phyloP scores from a whole-genome alignment of 768 basidiomycete species.

The Austroboletus festivus region DNA sequence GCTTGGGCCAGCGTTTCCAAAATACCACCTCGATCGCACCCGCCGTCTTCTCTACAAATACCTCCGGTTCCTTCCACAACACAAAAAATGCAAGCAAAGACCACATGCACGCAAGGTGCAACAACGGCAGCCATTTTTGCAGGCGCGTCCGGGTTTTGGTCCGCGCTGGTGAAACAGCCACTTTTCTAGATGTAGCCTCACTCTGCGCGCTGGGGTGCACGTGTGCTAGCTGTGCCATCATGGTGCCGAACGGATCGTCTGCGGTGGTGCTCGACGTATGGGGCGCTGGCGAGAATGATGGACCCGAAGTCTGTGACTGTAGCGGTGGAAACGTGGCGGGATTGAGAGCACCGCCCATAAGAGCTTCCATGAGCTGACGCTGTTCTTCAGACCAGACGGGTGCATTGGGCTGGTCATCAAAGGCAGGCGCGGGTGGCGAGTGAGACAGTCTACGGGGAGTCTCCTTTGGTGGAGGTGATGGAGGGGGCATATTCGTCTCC shows the following conservation, averaged over 20 bases:
- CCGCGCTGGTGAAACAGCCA: conserved; percentile 18
- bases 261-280: background rate
- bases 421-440: conserved; percentile 32
- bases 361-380: conserved; percentile 61
- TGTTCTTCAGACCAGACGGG: conserved; percentile 68
- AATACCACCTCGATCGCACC: conserved; percentile 33
- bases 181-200: conserved; percentile 24
- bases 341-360: conserved; percentile 43
- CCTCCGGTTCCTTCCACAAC: conserved; percentile 58
- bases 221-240: conserved; percentile 33
- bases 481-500: conserved; percentile 29
- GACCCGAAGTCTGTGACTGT: too few species aligned
- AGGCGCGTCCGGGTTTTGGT: conserved; percentile 41
- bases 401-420: conserved; percentile 35
- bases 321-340: conserved; percentile 18
- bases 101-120: conserved; percentile 68
- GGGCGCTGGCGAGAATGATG: conserved; percentile 1
- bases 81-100: conserved; percentile 64
- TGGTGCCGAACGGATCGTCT: conserved; percentile 47
- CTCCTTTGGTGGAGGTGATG: conserved; percentile 19
- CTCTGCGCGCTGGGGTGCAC: conserved; percentile 27
- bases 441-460: conserved; percentile 19
- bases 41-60: conserved; percentile 37
- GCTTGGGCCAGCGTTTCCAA: conserved; percentile 65
- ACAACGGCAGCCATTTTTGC: conserved; percentile 60